Evolutionary conservation across 2,329 filamentous ascomycete species (phyloP).

Genomic region (Pseudonectria buxi): DNA sequence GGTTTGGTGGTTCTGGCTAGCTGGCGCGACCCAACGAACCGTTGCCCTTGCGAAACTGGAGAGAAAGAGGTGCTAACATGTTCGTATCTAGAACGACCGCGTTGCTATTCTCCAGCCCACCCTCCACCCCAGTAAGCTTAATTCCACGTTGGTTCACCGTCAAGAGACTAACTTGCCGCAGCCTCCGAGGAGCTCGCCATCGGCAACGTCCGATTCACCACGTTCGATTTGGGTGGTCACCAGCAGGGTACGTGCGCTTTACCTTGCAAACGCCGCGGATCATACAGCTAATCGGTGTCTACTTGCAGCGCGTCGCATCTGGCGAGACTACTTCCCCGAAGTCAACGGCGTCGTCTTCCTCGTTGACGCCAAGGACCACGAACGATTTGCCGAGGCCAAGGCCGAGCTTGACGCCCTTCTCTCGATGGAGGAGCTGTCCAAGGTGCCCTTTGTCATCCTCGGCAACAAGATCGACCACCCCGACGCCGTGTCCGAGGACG

Average conservation of each 20-base stretch:
- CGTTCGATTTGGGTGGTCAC: conserved; percentile 88
- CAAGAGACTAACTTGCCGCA: conserved; percentile 27
- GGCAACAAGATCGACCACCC: conserved; percentile 99
- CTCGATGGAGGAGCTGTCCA: conserved; percentile 91
- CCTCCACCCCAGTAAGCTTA: conserved; percentile 72
- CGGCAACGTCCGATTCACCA: conserved; percentile 90
- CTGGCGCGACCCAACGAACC: too few species aligned
- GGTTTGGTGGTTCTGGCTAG: too few species aligned
- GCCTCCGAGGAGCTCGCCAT: conserved; percentile 89
- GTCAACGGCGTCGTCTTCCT: conserved; percentile 96
- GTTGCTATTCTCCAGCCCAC: conserved; percentile 87
- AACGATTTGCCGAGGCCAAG: conserved; percentile 90
- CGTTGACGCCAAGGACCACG: conserved; percentile 94
- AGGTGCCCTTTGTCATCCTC: conserved; percentile 92
- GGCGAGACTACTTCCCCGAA: conserved; percentile 97
- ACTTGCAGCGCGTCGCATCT: conserved; percentile 75
- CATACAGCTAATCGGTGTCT: conserved; percentile 1
- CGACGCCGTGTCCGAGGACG: conserved; percentile 89
- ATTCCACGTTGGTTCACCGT: not conserved
- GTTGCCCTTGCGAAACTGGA: conserved; percentile 1
- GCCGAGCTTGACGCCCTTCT: conserved; percentile 93
- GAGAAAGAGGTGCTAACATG: conserved; percentile 17
- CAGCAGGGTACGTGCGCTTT: conserved; percentile 62
- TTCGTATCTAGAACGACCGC: conserved; percentile 67
- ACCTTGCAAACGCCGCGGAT: not conserved